phyloP scores from a whole-genome alignment of 1,284 basidiomycete species.

The Trichosporon faecale region DNA sequence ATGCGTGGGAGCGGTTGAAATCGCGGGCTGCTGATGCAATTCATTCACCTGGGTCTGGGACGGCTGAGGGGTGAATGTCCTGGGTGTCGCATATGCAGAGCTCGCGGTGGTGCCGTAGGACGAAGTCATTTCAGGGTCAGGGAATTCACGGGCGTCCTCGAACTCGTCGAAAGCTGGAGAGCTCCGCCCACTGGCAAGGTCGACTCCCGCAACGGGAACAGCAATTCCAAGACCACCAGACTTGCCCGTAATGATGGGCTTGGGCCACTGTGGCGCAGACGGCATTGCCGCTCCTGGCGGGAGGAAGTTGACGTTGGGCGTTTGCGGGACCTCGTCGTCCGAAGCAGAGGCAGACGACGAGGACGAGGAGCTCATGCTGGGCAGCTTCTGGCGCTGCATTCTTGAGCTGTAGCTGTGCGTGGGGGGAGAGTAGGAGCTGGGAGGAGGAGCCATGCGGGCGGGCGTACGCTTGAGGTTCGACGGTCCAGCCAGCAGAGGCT shows the following conservation, averaged over 20 bases:
- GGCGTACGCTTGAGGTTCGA: not conserved
- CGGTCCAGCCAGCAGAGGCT: not conserved
- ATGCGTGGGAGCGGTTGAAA: not conserved
- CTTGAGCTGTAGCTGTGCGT: not conserved
- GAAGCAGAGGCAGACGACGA: not conserved
- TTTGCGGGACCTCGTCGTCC: conserved; percentile 4
- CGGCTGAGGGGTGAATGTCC: not conserved
- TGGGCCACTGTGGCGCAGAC: not conserved
- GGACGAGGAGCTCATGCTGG: not conserved
- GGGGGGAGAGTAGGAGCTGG: conserved; percentile 4
- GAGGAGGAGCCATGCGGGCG: not conserved
- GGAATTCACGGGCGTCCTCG: conserved; percentile 3
- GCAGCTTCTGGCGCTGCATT: not conserved
- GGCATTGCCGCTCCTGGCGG: not conserved
- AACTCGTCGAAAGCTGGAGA: conserved; percentile 4
- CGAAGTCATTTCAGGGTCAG: not conserved
- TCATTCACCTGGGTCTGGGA: not conserved
- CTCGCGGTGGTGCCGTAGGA: no score
- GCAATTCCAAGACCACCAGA: not conserved
- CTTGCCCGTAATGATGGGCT: not conserved
- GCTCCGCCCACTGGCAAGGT: not conserved
- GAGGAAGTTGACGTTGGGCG: not conserved
- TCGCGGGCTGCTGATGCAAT: not conserved
- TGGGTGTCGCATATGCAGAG: conserved; percentile 3
- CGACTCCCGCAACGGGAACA: conserved; percentile 1